A percentile compares a stretch with the other conserved stretches of the same genome.
Evolutionary conservation across 2,329 filamentous ascomycete species (phyloP).

Genomic region (Colletotrichum sidae): DNA sequence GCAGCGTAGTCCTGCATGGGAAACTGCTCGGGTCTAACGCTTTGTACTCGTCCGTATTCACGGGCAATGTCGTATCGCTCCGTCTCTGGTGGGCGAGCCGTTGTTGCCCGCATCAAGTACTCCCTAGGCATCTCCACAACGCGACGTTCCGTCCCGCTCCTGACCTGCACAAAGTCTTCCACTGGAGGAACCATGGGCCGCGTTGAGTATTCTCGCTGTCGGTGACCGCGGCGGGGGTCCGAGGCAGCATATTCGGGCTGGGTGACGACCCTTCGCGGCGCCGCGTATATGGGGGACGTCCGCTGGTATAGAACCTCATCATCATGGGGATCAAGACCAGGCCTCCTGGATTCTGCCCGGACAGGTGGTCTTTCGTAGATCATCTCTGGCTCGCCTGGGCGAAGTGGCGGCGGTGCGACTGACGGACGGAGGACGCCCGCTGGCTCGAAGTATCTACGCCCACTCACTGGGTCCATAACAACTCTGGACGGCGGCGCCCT

Average conservation of each 20-base stretch:
- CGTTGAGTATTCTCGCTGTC: constrained; percentile 68
- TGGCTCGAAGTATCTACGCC: constrained; percentile 79
- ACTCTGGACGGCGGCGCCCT: constrained; percentile 72
- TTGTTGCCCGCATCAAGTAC: constrained; percentile 66
- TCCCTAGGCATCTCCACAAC: constrained; percentile 61
- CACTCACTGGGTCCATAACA: constrained; percentile 80
- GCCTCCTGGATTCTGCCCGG: constrained; percentile 63
- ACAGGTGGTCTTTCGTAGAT: constrained; percentile 74
- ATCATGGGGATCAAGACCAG: constrained; percentile 58
- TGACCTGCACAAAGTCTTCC: constrained; percentile 62
- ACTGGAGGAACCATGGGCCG: constrained; percentile 57
- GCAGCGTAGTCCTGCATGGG: constrained; percentile 62
- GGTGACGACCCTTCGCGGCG: constrained; percentile 69
- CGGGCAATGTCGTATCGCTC: constrained; percentile 54
- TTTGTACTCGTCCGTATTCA: constrained; percentile 59
- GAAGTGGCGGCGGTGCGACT: constrained; percentile 56
- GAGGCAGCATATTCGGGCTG: constrained; percentile 68
- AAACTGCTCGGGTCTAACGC: constrained; percentile 51
- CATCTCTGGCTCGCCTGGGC: constrained; percentile 62
- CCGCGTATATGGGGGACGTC: constrained; percentile 61
- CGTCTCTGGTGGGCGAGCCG: constrained; percentile 66
- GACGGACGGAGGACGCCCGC: constrained; percentile 61
- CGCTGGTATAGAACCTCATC: constrained; percentile 65
- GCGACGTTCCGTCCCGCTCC: constrained; percentile 54
- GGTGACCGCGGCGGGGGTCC: constrained; percentile 64